Base-by-base conservation (phyloP, 768 basidiomycete genomes). In the Infundibulicybe gibba region DNA sequence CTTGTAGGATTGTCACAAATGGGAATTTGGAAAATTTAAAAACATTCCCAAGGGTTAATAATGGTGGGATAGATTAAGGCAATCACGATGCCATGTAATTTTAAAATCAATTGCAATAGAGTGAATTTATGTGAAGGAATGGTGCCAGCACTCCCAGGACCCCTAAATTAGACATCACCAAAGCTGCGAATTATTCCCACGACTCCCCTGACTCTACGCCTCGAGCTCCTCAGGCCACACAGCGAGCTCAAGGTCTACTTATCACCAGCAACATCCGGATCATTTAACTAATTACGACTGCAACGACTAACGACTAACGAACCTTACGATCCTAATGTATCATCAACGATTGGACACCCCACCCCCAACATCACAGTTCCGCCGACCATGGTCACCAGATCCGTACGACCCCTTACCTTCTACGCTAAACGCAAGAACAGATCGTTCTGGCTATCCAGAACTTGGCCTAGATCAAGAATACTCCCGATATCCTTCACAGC, bases 1-100 rank as follows among this genome's bases (percentile, higher is more conserved):
- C 40, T 47, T 49, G 6, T 54, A 89, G 87, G 87, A 89, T 48
- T 89, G 87, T 63, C 83, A 68, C 63, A 85, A 84, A 55, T 89
- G 87, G 87, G 80, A 86, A 48, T 90, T 87, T 59, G 72, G 74
- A 35, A 59, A 70, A 20, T 76, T 69, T 52, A 64, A 70, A 43
- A 58, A 15, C 25, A 37, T 32, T 17, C 40, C 32, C 19, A 20
- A 44, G 46, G 47, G 34, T 19, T 16, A 21, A 25, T 10, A 21
- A 39, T 43, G 43, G 25, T 25, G 25, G 25, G 25, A 25, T 25
- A 25, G 25, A 25, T 25, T 25, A 25, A 8, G 25, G 25, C 25
- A 25, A 25, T 25, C 8, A 25, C 25, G 25, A 25, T 25, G 25
- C 25, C 8, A 25, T 25, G 25, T 25, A 25, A n/a, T n/a, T n/a